Percentiles rank a stretch among this genome's conserved stretches.
Conservation (phyloP, 1,284 basidiomycete genomes). For the Trametes versicolor region DNA sequence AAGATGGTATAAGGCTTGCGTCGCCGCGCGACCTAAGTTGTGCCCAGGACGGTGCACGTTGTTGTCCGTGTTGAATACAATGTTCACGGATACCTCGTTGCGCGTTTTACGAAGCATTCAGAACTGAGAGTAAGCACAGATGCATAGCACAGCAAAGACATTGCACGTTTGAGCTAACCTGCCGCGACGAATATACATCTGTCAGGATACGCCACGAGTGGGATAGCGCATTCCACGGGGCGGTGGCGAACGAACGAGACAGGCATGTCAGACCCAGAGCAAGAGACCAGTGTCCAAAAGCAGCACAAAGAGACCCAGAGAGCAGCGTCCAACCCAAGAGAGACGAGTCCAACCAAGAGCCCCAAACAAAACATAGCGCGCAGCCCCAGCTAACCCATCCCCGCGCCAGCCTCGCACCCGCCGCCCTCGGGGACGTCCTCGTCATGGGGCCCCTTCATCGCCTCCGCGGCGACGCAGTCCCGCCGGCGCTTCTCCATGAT, state of each 20-base stretch:
- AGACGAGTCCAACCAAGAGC: neutral
- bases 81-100: no score
- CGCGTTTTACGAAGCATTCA: no score
- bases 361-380: neutral
- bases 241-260: neutral
- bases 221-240: no score
- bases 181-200: no score
- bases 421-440: conserved; percentile 51
- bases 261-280: neutral
- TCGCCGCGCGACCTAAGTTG: no score
- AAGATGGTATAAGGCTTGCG: no score
- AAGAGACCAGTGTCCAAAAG: neutral
- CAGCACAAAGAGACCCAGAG: neutral
- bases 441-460: conserved; percentile 46
- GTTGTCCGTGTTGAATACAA: no score
- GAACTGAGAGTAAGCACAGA: no score
- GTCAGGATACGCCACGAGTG: no score
- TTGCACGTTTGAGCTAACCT: no score
- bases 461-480: conserved; percentile 45
- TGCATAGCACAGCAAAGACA: no score
- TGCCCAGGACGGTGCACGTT: no score
- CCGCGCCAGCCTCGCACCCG: conserved; percentile 30
- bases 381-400: conserved; percentile 6
- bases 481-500: conserved; percentile 62
- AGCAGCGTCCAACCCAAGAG: neutral